phyloP scores from a whole-genome alignment of 2,329 filamentous ascomycete genomes.

The Clarireedia paspali region DNA sequence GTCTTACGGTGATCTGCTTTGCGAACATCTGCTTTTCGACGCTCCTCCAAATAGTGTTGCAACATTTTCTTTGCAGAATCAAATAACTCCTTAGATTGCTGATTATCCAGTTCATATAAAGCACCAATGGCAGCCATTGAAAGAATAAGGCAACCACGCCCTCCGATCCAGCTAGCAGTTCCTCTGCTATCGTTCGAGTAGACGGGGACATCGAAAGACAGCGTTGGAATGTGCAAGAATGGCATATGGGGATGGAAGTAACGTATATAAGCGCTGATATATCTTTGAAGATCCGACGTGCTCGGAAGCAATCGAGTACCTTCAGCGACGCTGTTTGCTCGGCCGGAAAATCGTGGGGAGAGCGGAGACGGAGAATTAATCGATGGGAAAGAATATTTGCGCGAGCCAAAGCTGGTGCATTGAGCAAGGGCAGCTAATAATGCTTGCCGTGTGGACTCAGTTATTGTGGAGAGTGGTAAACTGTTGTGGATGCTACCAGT shows the following conservation, averaged over 20 bases:
- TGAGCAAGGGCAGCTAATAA: slow-evolving; percentile 52
- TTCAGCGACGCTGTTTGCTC: slow-evolving; percentile 41
- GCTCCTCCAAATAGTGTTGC: slow-evolving; percentile 82
- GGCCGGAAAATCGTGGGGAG: slow-evolving; percentile 43
- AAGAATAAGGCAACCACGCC: slow-evolving; percentile 77
- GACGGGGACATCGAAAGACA: slow-evolving; percentile 78
- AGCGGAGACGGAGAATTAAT: slow-evolving; percentile 41
- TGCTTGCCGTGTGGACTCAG: slow-evolving; percentile 54
- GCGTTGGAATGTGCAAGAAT: slow-evolving; percentile 86
- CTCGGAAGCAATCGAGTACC: slow-evolving; percentile 60
- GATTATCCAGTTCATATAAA: slow-evolving; percentile 78
- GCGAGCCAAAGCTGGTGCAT: slow-evolving; percentile 46
- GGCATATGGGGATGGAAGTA: slow-evolving; percentile 93
- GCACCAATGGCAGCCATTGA: slow-evolving; percentile 82
- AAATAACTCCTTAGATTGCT: slow-evolving; percentile 76
- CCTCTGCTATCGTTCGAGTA: slow-evolving; percentile 55
- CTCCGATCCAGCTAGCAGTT: slow-evolving; percentile 56
- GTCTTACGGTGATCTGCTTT: slow-evolving; percentile 51
- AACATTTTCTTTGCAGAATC: slow-evolving; percentile 95
- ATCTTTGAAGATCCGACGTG: slow-evolving; percentile 81
- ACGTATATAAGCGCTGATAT: slow-evolving; percentile 80
- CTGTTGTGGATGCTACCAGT: slow-evolving; percentile 49
- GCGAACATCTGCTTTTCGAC: slow-evolving; percentile 74
- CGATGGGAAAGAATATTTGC: slow-evolving; percentile 57
- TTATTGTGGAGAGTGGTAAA: slow-evolving; percentile 56